Conservation (phyloP, 371 early-diverging fungal genomes). For the Choanephora cucurbitarum region DNA sequence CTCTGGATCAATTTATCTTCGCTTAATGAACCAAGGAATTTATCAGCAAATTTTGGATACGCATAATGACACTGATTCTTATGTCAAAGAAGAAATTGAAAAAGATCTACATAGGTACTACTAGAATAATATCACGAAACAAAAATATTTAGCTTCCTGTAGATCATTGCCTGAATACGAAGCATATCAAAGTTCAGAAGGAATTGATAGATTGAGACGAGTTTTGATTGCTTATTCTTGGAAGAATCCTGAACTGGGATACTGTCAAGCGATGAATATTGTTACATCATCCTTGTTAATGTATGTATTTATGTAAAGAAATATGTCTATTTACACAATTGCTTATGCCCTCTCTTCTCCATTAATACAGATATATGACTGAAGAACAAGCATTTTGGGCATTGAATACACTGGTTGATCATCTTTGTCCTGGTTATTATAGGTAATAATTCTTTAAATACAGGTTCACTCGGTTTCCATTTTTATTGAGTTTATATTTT, state of each 20-base stretch:
- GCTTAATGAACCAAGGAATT: conserved; percentile 81
- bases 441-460: conserved; percentile 43
- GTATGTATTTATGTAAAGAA: conserved; percentile 31
- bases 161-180: conserved; percentile 92
- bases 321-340: too few species aligned
- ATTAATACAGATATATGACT: conserved; percentile 73
- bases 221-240: conserved; percentile 88
- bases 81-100: conserved; percentile 94
- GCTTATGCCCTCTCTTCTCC: neutral
- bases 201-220: conserved; percentile 87
- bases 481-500: too few species aligned
- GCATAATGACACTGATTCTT: conserved; percentile 60
- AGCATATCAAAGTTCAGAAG: conserved; percentile 90
- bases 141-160: neutral
- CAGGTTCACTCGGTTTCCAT: too few species aligned
- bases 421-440: conserved; percentile 93
- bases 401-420: conserved; percentile 84
- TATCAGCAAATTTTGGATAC: conserved; percentile 77
- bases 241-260: conserved; percentile 91
- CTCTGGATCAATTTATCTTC: conserved; percentile 85
- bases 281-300: conserved; percentile 92
- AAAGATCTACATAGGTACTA: conserved; percentile 90
- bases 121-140: too few species aligned
- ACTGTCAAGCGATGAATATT: conserved; percentile 99
- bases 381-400: conserved; percentile 98